Conservation (phyloP, 805 yeast species). For the Cyberlindnera xylosilytica region DNA sequence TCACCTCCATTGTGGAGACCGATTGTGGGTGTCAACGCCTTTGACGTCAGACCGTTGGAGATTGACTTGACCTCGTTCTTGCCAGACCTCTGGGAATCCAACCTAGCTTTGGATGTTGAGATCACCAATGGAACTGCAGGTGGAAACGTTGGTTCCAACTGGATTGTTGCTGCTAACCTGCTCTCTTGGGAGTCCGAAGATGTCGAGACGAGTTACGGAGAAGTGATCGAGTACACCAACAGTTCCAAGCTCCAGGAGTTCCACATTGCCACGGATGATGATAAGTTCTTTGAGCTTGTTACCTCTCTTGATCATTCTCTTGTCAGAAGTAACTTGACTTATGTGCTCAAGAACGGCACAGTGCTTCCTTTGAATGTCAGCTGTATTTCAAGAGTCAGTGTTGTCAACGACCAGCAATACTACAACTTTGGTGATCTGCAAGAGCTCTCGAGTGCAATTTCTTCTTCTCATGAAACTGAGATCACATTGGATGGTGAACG, state of each 20-base stretch:
- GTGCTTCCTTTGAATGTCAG: slow-evolving; percentile 23
- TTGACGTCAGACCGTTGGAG: slow-evolving; percentile 67
- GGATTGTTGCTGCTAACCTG: slow-evolving; percentile 59
- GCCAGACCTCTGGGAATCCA: slow-evolving; percentile 62
- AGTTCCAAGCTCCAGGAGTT: slow-evolving; percentile 10
- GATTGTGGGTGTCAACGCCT: slow-evolving; percentile 69
- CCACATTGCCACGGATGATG: slow-evolving; percentile 14
- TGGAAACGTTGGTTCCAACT: slow-evolving; percentile 37
- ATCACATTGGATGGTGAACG: slow-evolving; percentile 15
- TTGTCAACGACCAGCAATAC: slow-evolving; percentile 39
- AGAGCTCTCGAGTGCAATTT: slow-evolving; percentile 18
- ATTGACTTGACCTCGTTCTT: slow-evolving; percentile 68
- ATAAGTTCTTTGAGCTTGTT: slow-evolving; percentile 24
- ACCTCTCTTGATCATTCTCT: slow-evolving; percentile 14
- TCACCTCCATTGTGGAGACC: slow-evolving; percentile 83
- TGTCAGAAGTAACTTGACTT: slow-evolving; percentile 17
- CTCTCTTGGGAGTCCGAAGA: slow-evolving; percentile 49
- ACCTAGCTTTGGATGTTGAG: slow-evolving; percentile 42
- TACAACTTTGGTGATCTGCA: slow-evolving; percentile 39
- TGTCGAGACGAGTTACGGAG: slow-evolving; percentile 40
- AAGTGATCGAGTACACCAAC: slow-evolving; percentile 29
- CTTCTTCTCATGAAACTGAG: slow-evolving; percentile 13
- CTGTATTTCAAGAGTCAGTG: slow-evolving; percentile 25
- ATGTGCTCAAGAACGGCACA: slow-evolving; percentile 22
- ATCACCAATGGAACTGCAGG: slow-evolving; percentile 48